Percentiles rank a stretch among this genome's conserved stretches.
These are phyloP conservation scores for Fonsecaea nubica DNA, from an alignment of 2,329 filamentous ascomycete species.

Conservation along the genomic window DNA sequence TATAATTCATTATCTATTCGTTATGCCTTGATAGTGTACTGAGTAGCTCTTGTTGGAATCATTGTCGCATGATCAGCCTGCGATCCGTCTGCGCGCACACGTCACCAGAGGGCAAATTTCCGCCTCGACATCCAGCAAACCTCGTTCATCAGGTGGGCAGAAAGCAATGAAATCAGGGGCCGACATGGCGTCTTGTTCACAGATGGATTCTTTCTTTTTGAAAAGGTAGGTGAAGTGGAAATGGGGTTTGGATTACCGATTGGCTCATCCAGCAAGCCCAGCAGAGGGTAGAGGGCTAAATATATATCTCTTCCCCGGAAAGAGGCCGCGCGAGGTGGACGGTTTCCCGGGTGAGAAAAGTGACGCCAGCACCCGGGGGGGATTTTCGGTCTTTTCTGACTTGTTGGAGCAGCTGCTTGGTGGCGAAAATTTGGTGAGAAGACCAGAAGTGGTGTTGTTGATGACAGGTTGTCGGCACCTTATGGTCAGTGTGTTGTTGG, in stretches of 20 bases:
- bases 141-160: neutral
- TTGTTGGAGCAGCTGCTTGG: neutral
- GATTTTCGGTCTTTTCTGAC: neutral
- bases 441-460: neutral
- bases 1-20: neutral
- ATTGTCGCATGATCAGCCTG: neutral
- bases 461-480: neutral
- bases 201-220: neutral
- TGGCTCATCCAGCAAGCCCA: conserved; percentile 1
- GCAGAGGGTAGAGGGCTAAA: conserved; percentile 6
- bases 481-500: neutral
- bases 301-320: conserved; percentile 19
- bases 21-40: neutral
- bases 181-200: neutral
- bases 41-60: neutral
- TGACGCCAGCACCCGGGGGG: neutral
- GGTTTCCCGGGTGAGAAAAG: neutral
- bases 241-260: conserved; percentile 2
- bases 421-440: neutral
- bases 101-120: conserved; percentile 4
- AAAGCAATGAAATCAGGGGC: neutral
- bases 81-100: neutral
- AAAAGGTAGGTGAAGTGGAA: conserved; percentile 6
- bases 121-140: neutral
- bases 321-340: conserved; percentile 12